phyloP scores from a whole-genome alignment of 345 rosid genomes.

The Salix caprea region DNA sequence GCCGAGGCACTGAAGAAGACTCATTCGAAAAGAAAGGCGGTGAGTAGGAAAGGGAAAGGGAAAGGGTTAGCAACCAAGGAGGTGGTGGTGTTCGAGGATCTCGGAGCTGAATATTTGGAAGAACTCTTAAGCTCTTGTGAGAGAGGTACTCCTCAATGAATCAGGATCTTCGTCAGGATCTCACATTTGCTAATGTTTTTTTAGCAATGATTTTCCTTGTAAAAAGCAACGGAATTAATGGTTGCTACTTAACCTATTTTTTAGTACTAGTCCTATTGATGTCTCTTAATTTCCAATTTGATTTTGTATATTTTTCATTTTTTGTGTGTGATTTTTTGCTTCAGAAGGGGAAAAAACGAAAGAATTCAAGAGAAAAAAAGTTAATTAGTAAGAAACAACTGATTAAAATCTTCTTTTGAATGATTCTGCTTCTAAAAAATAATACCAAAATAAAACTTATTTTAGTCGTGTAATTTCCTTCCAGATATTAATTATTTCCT shows the following conservation, averaged over 20 bases:
- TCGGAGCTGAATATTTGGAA: constrained; percentile 67
- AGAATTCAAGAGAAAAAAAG: too few relatives aligned
- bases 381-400: background rate
- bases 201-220: too few relatives aligned
- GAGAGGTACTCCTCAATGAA: background rate
- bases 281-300: background rate
- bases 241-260: too few relatives aligned
- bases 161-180: background rate
- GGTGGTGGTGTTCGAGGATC: constrained; percentile 58
- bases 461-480: background rate
- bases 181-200: background rate
- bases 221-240: too few relatives aligned
- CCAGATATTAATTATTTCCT: background rate
- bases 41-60: background rate
- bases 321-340: background rate
- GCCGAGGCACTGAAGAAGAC: background rate
- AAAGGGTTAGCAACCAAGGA: constrained; percentile 10
- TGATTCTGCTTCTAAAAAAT: background rate
- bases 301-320: background rate
- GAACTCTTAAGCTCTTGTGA: constrained; percentile 46
- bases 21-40: background rate
- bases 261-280: background rate
- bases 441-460: background rate
- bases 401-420: too few relatives aligned
- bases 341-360: too few relatives aligned